Base-by-base conservation (phyloP, 495 filamentous ascomycete species). In the Parathielavia hyrcaniae region DNA sequence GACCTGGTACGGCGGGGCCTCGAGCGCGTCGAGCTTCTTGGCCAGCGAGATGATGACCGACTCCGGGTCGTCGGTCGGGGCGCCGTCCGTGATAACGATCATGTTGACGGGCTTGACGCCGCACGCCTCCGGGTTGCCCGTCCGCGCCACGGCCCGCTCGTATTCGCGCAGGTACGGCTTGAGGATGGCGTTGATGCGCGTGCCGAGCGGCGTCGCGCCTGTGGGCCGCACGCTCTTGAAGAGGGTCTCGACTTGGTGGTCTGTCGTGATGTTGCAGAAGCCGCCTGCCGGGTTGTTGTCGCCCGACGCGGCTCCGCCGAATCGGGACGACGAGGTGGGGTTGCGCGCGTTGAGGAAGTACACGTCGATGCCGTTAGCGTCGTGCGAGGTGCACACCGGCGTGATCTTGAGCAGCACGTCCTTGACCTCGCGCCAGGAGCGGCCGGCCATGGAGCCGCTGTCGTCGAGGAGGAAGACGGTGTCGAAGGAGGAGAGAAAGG, bases 381-480 rank as follows among this genome's bases (percentile, higher is more conserved):
- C 91, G 75, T 90, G 84, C 40, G 78, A 71, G 1, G 89, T 88
- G 74, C 91, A 95, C 66, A 97, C 86, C 0, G 88, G 89, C 0
- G 92, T 81, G 71, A 98, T 91, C 54, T 82, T 77, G 19, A 81
- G 74, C 11, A 98, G 81, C 35, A 88, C 90, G 10, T 76, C 71
- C 39, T 79, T 75, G 32, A 87, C 88, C 72, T 96, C 89, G 19
- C 73, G 70, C 93, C 93, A 98, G 44, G 79, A 80, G 13, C 69
- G 61, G 55, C 86, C 89, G n/a, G 77, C 76, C 93, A 98, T 98
- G 68, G 84, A 89, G 34, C 84, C 81, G 48, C 86, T 90, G 79
- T 98, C 93, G 69, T 98, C 93, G 69, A 98, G 89, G 0, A 98
- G 75, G 75, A 98, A 93, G 55, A 92, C 72, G 32, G 91, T 97